Base-by-base conservation (phyloP, 352 stramenopile genomes). In the Elongisporangium anandrum region DNA sequence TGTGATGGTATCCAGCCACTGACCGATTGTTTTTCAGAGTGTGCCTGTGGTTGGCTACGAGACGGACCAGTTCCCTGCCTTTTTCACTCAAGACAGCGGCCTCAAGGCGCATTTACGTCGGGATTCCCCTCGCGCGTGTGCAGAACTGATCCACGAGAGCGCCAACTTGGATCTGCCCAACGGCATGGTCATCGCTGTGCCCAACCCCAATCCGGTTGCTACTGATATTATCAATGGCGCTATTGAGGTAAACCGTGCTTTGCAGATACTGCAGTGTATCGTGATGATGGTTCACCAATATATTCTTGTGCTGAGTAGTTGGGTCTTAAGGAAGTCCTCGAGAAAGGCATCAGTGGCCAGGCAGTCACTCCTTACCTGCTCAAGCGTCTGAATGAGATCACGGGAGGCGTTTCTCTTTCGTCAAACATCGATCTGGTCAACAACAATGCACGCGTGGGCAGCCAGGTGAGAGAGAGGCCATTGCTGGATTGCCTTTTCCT, bases 391-490 rank as follows among this genome's bases (percentile, higher is more conserved):
- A 96, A 98, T 54, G 85, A 98, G 69, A 90, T 97, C 64, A 99
- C 97, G 24, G 73, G 81, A n/a, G 96, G 97, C 38, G 72, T 66
- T 13, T 97, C 88, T 12, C 83, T 99, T 22, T 69, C 82, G 29
- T 97, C 95, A 24, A 99, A 99, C 78, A 98, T 99, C 52, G 85
- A 96, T 16, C 75, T 99, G 19, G 96, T 99, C 17, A 94, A 96
- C 65, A 95, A 97, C 71, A 99, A 99, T 73, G 97, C 97, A 13
- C 75, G 73, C 45, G 75, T 99, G 23, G 97, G 96, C 49, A 96
- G 96, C 22, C 81, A 98, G 67, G 96, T 99, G 66, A 48, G 19
- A 45, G 24, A 7, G 24, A 38, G 6, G 12, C n/a, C n/a, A n/a
- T n/a, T n/a, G n/a, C n/a, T n/a, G n/a, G n/a, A n/a, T n/a, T n/a